phyloP scores from a whole-genome alignment of 768 basidiomycete species.

The Podaxis mareebaensis region DNA sequence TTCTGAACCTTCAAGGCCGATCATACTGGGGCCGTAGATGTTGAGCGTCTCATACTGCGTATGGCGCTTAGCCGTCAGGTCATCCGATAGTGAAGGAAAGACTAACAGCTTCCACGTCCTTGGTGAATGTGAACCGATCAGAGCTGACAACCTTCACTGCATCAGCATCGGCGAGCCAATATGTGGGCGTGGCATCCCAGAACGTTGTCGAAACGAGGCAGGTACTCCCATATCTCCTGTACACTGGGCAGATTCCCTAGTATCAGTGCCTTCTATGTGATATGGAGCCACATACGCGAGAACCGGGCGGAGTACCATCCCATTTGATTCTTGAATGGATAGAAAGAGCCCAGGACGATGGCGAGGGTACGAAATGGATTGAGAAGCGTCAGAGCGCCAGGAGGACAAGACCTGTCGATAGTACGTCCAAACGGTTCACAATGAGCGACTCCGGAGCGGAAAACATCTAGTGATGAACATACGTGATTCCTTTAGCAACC shows the following conservation, averaged over 20 bases:
- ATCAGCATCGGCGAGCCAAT: conserved; percentile 47
- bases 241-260: conserved; percentile 29
- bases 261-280: background rate
- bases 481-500: background rate
- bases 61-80: background rate
- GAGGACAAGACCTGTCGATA: conserved; percentile 5
- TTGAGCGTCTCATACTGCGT: conserved; percentile 41
- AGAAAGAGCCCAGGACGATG: conserved; percentile 28
- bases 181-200: conserved; percentile 28
- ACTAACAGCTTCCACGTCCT: conserved; percentile 38
- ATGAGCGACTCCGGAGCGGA: background rate
- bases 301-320: conserved; percentile 37
- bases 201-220: conserved; percentile 36
- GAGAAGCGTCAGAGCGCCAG: conserved; percentile 22
- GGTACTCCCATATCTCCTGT: conserved; percentile 39
- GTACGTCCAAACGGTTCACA: background rate
- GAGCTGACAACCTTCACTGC: conserved; percentile 36
- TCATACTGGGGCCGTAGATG: conserved; percentile 47
- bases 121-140: conserved; percentile 37
- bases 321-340: conserved; percentile 34
- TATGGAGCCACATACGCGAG: conserved; percentile 28
- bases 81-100: background rate
- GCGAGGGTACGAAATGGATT: conserved; percentile 31
- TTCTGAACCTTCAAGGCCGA: conserved; percentile 41
- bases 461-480: background rate